These are phyloP conservation scores for Aspergillus neotritici DNA, from an alignment of 2,329 filamentous ascomycete species.

Conservation along the genomic window DNA sequence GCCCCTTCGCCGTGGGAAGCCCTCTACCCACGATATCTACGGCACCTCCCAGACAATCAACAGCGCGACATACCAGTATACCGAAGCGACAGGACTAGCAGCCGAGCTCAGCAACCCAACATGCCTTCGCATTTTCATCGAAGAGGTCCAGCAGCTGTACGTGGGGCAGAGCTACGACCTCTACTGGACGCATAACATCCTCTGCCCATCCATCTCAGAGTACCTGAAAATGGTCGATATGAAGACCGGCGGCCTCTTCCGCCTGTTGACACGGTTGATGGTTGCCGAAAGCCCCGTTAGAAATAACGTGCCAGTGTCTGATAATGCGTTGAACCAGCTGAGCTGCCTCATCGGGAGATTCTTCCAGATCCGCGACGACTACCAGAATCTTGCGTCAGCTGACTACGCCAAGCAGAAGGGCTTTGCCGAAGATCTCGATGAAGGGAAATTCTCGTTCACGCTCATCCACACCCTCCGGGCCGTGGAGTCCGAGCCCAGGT, in stretches of 20 bases:
- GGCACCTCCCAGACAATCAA: slow-evolving; percentile 44
- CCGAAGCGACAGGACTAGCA: slow-evolving; percentile 29
- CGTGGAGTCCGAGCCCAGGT: background rate
- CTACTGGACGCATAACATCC: slow-evolving; percentile 13
- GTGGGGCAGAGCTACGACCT: slow-evolving; percentile 19
- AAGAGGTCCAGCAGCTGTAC: slow-evolving; percentile 10
- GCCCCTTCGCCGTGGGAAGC: slow-evolving; percentile 37
- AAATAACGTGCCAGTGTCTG: too few species aligned
- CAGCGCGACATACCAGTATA: slow-evolving; percentile 40
- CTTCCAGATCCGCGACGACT: slow-evolving; percentile 28
- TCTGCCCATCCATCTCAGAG: slow-evolving; percentile 17
- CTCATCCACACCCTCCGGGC: slow-evolving; percentile 8
- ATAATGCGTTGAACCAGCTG: slow-evolving; percentile 4
- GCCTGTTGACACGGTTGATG: slow-evolving; percentile 15
- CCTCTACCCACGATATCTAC: slow-evolving; percentile 41
- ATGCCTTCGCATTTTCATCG: background rate
- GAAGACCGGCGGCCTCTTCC: slow-evolving; percentile 22
- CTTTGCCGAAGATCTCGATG: slow-evolving; percentile 39
- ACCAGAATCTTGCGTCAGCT: slow-evolving; percentile 19
- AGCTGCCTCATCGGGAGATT: slow-evolving; percentile 19
- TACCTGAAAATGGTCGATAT: slow-evolving; percentile 26
- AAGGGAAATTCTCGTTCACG: slow-evolving; percentile 41
- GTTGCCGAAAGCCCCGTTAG: background rate
- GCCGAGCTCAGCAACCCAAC: background rate
- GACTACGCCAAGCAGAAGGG: slow-evolving; percentile 37